Conservation (phyloP, 345 rosid genomes). For the Eucalyptus regnans region DNA sequence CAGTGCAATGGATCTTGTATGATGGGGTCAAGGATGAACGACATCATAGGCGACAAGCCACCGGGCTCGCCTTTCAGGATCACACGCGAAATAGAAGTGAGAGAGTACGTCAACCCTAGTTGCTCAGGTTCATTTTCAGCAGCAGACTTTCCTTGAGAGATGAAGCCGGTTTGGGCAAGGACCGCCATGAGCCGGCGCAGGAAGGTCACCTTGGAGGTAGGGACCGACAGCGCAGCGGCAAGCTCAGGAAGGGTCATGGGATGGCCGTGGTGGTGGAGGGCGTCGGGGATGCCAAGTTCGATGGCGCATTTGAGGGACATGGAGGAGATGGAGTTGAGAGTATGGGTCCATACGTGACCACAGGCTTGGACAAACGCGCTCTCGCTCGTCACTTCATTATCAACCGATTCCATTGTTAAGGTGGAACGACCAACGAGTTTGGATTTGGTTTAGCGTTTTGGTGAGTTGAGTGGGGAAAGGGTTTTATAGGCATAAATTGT, state of each 20-base stretch:
- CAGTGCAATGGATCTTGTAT: constrained; percentile 7
- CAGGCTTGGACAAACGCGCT: constrained; percentile 14
- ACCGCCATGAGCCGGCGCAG: constrained; percentile 33
- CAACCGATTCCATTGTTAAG: neutral
- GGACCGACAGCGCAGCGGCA: constrained; percentile 7
- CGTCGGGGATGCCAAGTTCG: constrained; percentile 28
- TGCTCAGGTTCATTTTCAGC: neutral
- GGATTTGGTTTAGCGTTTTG: neutral
- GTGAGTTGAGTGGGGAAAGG: neutral
- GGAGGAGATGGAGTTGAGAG: constrained; percentile 23
- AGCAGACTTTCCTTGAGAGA: neutral
- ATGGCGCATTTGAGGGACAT: constrained; percentile 33
- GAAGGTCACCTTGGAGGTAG: neutral
- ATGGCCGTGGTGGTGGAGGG: constrained; percentile 25
- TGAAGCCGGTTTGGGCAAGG: constrained; percentile 27
- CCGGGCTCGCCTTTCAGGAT: constrained; percentile 18
- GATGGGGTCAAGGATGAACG: constrained; percentile 3
- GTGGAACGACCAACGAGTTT: neutral
- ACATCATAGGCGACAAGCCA: constrained; percentile 11
- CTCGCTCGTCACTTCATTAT: neutral
- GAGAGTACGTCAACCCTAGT: constrained; percentile 3
- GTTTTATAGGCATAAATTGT: neutral
- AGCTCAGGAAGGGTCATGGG: constrained; percentile 22
- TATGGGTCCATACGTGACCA: constrained; percentile 17
- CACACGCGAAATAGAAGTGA: constrained; percentile 11